These are phyloP conservation scores for Alternaria rosae DNA, from an alignment of 2,329 filamentous ascomycete species.

Conservation along the genomic window DNA sequence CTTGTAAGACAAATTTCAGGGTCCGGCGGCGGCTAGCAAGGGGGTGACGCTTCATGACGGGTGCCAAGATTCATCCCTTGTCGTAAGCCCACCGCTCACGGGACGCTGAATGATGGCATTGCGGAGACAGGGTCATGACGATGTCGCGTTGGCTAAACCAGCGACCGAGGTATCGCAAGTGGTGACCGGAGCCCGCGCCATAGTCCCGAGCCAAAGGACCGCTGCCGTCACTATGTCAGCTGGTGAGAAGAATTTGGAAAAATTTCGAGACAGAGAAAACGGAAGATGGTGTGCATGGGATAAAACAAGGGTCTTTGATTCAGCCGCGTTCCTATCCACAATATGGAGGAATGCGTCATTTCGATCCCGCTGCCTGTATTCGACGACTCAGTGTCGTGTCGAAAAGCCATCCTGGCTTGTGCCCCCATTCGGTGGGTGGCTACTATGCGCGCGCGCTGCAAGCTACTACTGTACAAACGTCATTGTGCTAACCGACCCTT, in stretches of 20 bases:
- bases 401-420: conserved; percentile 13
- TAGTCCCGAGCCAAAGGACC: conserved; percentile 7
- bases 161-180: conserved; percentile 9
- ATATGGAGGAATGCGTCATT: conserved; percentile 36
- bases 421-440: background rate
- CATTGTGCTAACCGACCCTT: conserved; percentile 31
- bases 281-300: conserved; percentile 2
- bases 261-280: background rate
- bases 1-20: conserved; percentile 25
- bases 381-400: conserved; percentile 22
- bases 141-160: conserved; percentile 7
- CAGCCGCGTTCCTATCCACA: conserved; percentile 25
- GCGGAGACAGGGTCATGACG: conserved; percentile 16
- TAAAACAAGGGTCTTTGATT: conserved; percentile 34
- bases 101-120: conserved; percentile 30
- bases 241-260: background rate
- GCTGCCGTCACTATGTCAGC: conserved; percentile 20
- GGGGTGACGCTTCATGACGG: conserved; percentile 25
- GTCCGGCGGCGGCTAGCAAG: conserved; percentile 23
- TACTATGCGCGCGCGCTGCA: conserved; percentile 18
- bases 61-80: conserved; percentile 21
- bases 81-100: conserved; percentile 17
- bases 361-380: conserved; percentile 26
- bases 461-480: conserved; percentile 46
- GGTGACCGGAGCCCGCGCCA: conserved; percentile 10